Conservation (phyloP, 176 grass and related monocot genomes). For the Rhynchospora pubera region DNA sequence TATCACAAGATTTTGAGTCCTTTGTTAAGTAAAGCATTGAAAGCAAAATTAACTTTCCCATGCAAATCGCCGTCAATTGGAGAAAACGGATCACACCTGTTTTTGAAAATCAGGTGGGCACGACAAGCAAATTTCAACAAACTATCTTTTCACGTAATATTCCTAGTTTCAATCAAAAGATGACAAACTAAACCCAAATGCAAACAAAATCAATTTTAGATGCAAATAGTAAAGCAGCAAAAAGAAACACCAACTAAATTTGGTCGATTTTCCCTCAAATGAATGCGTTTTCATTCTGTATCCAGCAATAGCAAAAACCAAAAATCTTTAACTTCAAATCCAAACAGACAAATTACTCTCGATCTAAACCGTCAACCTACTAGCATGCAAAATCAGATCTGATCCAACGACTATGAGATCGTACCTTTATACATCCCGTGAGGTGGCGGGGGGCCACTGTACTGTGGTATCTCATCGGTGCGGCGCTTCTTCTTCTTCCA, state of each 20-base stretch:
- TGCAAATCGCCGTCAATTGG: background rate
- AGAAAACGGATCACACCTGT: constrained; percentile 5
- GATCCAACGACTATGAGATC: constrained; percentile 3
- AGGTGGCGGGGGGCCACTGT: constrained; percentile 43
- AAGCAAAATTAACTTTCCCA: background rate
- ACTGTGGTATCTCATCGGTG: constrained; percentile 30
- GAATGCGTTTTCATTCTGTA: background rate
- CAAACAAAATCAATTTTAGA: background rate
- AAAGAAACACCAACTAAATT: background rate
- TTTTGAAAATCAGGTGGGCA: background rate
- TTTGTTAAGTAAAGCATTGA: background rate
- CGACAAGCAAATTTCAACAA: background rate
- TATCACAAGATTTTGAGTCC: background rate
- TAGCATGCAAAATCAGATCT: background rate
- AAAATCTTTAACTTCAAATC: constrained; percentile 17
- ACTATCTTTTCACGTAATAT: background rate
- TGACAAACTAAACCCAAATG: background rate
- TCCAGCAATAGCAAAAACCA: background rate
- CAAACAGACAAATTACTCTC: constrained; percentile 17
- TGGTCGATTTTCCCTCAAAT: background rate
- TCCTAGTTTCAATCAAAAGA: background rate
- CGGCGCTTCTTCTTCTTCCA: constrained; percentile 53
- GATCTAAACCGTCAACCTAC: background rate
- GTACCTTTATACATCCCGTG: constrained; percentile 61
- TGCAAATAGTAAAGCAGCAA: background rate